These are phyloP conservation scores for Hyaloperonospora arabidopsidis DNA, from an alignment of 352 stramenopile species.

Conservation along the genomic window DNA sequence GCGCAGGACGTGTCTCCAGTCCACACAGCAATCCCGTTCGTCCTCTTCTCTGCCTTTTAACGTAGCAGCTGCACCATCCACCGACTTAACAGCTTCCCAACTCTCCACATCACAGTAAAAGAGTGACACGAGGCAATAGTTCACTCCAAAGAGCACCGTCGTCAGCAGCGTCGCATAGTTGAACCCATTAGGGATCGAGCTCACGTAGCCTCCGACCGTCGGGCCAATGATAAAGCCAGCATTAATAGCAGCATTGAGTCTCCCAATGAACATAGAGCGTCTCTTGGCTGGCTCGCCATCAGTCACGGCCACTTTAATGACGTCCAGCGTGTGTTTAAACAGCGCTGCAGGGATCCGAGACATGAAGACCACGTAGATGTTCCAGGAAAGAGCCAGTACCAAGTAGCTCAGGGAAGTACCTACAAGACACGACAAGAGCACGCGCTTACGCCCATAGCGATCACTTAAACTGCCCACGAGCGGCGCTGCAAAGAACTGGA, in stretches of 20 bases:
- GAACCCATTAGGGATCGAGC: conserved; percentile 60
- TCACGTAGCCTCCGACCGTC: conserved; percentile 61
- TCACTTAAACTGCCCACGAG: conserved; percentile 69
- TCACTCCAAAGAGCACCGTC: conserved; percentile 53
- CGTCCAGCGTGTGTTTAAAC: conserved; percentile 79
- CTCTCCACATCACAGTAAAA: conserved; percentile 34
- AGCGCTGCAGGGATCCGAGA: conserved; percentile 61
- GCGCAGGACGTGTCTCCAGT: conserved; percentile 34
- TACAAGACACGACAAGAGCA: conserved; percentile 59
- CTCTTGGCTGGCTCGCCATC: conserved; percentile 36
- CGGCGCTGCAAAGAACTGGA: conserved; percentile 76
- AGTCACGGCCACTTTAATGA: conserved; percentile 66
- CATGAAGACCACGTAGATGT: conserved; percentile 70
- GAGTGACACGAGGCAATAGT: conserved; percentile 56
- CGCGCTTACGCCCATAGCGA: conserved; percentile 51
- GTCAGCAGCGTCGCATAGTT: conserved; percentile 77
- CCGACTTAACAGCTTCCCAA: not conserved
- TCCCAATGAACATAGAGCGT: conserved; percentile 44
- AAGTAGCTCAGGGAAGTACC: conserved; percentile 55
- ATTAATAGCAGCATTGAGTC: conserved; percentile 65
- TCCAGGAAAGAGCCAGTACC: conserved; percentile 66
- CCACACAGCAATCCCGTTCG: conserved; percentile 16
- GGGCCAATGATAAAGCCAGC: conserved; percentile 73
- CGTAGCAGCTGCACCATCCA: not conserved
- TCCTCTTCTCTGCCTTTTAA: not conserved